A percentile compares a stretch with the other conserved stretches of the same genome.
These are phyloP conservation scores for Vitis hybrid DNA, from an alignment of 177 flowering plant species.

Conservation along the genomic window DNA sequence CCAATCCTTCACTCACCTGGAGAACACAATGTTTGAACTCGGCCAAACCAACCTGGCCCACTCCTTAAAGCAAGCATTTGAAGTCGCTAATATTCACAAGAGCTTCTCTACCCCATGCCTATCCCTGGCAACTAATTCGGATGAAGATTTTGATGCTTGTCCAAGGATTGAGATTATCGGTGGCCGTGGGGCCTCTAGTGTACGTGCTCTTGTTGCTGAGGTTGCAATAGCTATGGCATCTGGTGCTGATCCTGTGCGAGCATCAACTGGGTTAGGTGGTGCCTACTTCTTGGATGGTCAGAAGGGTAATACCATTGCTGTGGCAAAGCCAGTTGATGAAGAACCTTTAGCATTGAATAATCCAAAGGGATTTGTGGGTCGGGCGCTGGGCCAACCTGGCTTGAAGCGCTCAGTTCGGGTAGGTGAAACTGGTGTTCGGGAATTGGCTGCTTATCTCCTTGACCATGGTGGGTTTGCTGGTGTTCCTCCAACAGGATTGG, in stretches of 20 bases:
- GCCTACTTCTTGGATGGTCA: slow-evolving; percentile 48
- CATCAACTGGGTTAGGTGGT: slow-evolving; percentile 68
- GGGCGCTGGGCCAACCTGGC: slow-evolving; percentile 60
- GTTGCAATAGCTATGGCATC: slow-evolving; percentile 66
- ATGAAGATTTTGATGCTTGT: slow-evolving; percentile 29
- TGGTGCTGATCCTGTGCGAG: slow-evolving; percentile 45
- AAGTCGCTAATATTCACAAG: slow-evolving; percentile 35
- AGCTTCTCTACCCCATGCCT: slow-evolving; percentile 88
- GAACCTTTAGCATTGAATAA: slow-evolving; percentile 64
- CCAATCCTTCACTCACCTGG: slow-evolving; percentile 56
- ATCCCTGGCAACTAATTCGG: slow-evolving; percentile 27
- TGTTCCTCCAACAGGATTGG: slow-evolving; percentile 74
- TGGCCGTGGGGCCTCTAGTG: slow-evolving; percentile 41
- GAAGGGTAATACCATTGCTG: slow-evolving; percentile 55
- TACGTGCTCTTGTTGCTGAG: slow-evolving; percentile 61
- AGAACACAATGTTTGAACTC: slow-evolving; percentile 34
- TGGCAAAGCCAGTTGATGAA: slow-evolving; percentile 76
- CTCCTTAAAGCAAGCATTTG: slow-evolving; percentile 37
- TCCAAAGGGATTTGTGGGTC: slow-evolving; percentile 60
- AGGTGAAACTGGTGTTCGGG: slow-evolving; percentile 79
- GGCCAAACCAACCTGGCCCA: slow-evolving; percentile 28
- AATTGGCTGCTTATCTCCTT: slow-evolving; percentile 80
- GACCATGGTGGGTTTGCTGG: slow-evolving; percentile 74
- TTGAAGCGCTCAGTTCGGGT: slow-evolving; percentile 54
- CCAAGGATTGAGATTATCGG: slow-evolving; percentile 57